These are phyloP conservation scores for Solanum etuberosum DNA, from an alignment of 257 asterid genomes.

Conservation along the genomic window DNA sequence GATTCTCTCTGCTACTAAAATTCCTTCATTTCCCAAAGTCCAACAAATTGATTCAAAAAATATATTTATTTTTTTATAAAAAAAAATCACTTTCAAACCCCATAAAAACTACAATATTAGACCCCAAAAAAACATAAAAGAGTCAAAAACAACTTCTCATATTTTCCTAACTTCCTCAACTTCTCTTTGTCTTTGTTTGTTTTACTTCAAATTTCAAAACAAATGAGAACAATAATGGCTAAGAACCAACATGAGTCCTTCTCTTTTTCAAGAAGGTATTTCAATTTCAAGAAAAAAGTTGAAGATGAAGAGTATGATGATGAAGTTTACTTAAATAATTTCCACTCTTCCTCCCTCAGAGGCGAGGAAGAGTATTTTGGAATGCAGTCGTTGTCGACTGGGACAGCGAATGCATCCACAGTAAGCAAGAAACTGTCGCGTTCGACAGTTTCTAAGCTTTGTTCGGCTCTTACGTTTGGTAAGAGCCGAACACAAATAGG, in stretches of 20 bases:
- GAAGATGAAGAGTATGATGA: slow-evolving; percentile 43
- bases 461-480: slow-evolving; percentile 30
- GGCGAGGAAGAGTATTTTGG: slow-evolving; percentile 8
- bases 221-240: slow-evolving; percentile 62
- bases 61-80: background rate
- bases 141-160: background rate
- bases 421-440: slow-evolving; percentile 30
- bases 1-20: background rate
- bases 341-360: slow-evolving; percentile 19
- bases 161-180: background rate
- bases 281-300: slow-evolving; percentile 48
- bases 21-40: slow-evolving; percentile 7
- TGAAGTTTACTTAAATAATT: slow-evolving; percentile 36
- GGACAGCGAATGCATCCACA: slow-evolving; percentile 15
- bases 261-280: slow-evolving; percentile 84
- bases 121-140: background rate
- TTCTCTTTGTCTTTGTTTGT: background rate
- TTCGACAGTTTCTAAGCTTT: slow-evolving; percentile 32
- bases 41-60: background rate
- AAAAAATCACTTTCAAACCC: background rate
- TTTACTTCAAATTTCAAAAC: background rate
- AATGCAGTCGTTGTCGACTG: slow-evolving; percentile 16
- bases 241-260: slow-evolving; percentile 54
- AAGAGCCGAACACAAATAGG: slow-evolving; percentile 24
- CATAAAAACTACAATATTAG: background rate